A percentile compares a stretch with the other conserved stretches of the same genome.
phyloP scores from a whole-genome alignment of 306 rosid genomes.

The Alnus rubra region DNA sequence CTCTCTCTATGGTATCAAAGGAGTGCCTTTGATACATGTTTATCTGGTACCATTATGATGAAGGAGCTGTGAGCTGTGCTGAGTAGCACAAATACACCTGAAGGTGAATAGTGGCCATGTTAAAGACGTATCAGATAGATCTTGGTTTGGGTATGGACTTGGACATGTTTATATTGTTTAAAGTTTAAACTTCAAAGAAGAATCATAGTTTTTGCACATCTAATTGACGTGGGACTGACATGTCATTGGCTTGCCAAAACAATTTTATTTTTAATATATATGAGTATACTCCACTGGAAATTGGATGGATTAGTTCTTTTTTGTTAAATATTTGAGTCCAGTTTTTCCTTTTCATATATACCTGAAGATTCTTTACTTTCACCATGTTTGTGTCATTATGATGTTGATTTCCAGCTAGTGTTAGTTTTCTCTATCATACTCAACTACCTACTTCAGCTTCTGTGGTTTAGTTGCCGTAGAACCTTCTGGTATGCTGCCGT shows the following conservation, averaged over 20 bases:
- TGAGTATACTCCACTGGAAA: background rate
- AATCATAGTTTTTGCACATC: background rate
- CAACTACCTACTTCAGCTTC: background rate
- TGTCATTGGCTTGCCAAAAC: background rate
- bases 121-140: background rate
- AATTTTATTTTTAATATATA: background rate
- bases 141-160: background rate
- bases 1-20: no score
- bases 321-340: background rate
- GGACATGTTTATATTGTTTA: background rate
- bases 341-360: background rate
- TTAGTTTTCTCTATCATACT: background rate
- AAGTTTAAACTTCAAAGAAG: background rate
- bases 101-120: background rate
- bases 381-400: background rate
- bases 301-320: constrained; percentile 1
- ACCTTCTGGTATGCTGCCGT: background rate
- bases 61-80: background rate
- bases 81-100: background rate
- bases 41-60: background rate
- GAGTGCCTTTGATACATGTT: background rate
- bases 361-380: background rate
- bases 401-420: background rate
- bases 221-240: background rate
- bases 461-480: background rate